These are phyloP conservation scores for Nitzschia sp. DNA, from an alignment of 108 stramenopile species.

Conservation along the genomic window DNA sequence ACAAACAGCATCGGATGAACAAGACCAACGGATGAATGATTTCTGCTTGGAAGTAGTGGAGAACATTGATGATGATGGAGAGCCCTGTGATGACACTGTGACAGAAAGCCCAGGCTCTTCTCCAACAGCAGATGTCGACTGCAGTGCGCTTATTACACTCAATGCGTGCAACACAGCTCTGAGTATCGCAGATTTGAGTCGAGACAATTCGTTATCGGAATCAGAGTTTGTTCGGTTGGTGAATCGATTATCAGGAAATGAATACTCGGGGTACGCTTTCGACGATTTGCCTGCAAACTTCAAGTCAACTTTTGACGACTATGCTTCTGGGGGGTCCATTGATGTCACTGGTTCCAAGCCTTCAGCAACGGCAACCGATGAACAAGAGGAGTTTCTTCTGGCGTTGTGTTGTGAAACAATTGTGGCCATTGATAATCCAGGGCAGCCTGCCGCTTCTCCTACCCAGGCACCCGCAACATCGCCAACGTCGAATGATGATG, in stretches of 20 bases:
- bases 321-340: constrained; percentile 18
- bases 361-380: constrained; percentile 9
- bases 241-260: constrained; percentile 35
- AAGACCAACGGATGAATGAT: constrained; percentile 17
- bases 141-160: constrained; percentile 18
- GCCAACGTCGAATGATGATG: background rate
- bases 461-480: constrained; percentile 21
- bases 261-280: constrained; percentile 15
- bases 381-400: constrained; percentile 28
- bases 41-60: constrained; percentile 27
- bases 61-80: background rate
- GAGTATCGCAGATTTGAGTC: constrained; percentile 33
- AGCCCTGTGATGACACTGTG: background rate
- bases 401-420: constrained; percentile 34
- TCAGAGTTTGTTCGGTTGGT: constrained; percentile 45
- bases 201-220: constrained; percentile 29
- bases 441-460: constrained; percentile 11
- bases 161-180: constrained; percentile 32
- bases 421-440: constrained; percentile 26
- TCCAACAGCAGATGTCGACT: constrained; percentile 9
- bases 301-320: constrained; percentile 21
- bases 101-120: constrained; percentile 8
- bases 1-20: constrained; percentile 19
- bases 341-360: constrained; percentile 35
- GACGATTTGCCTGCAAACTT: constrained; percentile 33